phyloP scores from a whole-genome alignment of 768 basidiomycete species.

The Coprinopsis cinerea region DNA sequence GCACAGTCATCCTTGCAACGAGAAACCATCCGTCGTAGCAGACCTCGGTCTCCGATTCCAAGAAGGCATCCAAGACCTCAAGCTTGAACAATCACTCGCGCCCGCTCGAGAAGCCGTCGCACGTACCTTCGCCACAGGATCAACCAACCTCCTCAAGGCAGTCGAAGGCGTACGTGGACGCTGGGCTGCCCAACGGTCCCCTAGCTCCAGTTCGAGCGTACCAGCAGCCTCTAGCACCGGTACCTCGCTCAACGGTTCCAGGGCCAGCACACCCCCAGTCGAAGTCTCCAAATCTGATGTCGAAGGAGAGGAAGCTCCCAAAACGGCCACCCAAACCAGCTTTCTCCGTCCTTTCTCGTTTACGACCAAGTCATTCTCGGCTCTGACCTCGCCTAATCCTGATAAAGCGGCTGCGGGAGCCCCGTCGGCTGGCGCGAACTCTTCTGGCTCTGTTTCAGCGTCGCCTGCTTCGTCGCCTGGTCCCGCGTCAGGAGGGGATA shows the following conservation, averaged over 20 bases:
- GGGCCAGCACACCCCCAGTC: slow-evolving; percentile 31
- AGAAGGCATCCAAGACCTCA: slow-evolving; percentile 92
- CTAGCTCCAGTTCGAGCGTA: slow-evolving; percentile 14
- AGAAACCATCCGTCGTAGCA: slow-evolving; percentile 81
- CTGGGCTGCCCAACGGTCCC: slow-evolving; percentile 49
- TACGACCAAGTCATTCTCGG: slow-evolving; percentile 13
- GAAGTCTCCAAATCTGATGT: slow-evolving; percentile 34
- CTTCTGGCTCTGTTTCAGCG: too few species aligned
- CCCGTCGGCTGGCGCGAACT: too few species aligned
- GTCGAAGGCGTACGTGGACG: slow-evolving; percentile 83
- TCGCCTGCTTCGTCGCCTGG: slow-evolving; percentile 6
- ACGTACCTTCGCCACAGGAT: slow-evolving; percentile 66
- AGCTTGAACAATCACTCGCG: slow-evolving; percentile 88
- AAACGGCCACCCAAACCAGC: slow-evolving; percentile 17
- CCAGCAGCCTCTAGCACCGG: slow-evolving; percentile 16
- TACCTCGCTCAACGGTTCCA: slow-evolving; percentile 23
- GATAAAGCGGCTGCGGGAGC: slow-evolving; percentile 2
- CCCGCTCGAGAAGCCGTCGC: slow-evolving; percentile 88
- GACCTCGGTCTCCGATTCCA: slow-evolving; percentile 89
- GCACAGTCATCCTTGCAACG: slow-evolving; percentile 85
- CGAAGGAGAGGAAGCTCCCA: slow-evolving; percentile 18
- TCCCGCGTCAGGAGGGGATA: slow-evolving; percentile 16
- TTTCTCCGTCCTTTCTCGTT: slow-evolving; percentile 24
- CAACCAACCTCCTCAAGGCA: slow-evolving; percentile 80
- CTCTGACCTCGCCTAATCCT: not conserved